Evolutionary conservation across 352 stramenopile genomes (phyloP), one percentile per base, ranked within the genome.

Genomic region (Globisporangium abappressorium): DNA sequence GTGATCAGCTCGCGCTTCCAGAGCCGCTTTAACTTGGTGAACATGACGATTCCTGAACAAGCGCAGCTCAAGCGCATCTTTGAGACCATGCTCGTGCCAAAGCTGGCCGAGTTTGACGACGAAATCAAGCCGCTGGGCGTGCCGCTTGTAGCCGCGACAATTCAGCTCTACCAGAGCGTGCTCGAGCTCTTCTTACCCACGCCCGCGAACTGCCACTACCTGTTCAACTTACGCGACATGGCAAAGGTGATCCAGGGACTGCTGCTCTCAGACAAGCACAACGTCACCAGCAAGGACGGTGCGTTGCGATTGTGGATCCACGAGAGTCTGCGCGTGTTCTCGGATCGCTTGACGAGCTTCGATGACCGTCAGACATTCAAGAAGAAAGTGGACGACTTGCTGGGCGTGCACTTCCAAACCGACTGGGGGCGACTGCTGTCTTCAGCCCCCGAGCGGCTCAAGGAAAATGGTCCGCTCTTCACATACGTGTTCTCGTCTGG

Each of bases 301-400:
- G 84, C 96, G 64, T 49, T 96, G 7, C 74, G 93, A 0, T 74
- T 98, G 0, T 98, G 93, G 94, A 76, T 95, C 46, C 94, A 98
- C 65, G 94, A 98, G 73, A 89, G 76, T 56, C 63, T 95, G 18
- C 85, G 93, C 0, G 91, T 98, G 11, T 98, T 98, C 63, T 90
- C 85, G 1, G 94, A 98, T 68, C 88, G 94, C 0, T 79, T 98
- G 14, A 98, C 97, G 3, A 96, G 82, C 59, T 66, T 73, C 2
- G 87, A 93, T 14, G 95, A 98, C 66, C 89, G 95, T 12, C 70
- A 86, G 22, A 96, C 80, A 60, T 98, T 98, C 72, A 95, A 97
- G 61, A 84, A 78, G 59, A 94, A 88, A 49, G 77, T 93, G 11
- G 85, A 94, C 22, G 88, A 96, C 33, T 68, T 95, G 4, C 70